Evolutionary conservation across 2,329 filamentous ascomycete genomes (phyloP).

Genomic region (Alternaria brassicae): DNA sequence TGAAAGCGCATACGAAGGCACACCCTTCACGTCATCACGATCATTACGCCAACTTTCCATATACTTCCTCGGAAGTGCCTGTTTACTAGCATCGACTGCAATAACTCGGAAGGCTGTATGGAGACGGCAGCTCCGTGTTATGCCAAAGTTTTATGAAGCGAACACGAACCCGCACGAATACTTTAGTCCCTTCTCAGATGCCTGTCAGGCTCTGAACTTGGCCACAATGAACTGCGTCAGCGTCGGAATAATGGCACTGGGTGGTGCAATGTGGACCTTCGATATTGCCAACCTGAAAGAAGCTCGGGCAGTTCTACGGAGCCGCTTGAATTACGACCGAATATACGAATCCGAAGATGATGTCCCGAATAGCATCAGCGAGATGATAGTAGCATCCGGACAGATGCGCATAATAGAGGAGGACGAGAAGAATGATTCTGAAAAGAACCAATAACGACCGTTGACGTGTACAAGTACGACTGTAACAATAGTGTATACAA

Average conservation of each 20-base stretch:
- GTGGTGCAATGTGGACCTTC: conserved; percentile 77
- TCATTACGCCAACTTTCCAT: conserved; percentile 70
- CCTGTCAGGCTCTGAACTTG: conserved; percentile 80
- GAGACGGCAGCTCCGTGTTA: conserved; percentile 66
- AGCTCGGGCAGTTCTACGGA: conserved; percentile 66
- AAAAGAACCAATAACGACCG: conserved; percentile 23
- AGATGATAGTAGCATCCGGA: conserved; percentile 51
- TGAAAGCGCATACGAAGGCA: conserved; percentile 35
- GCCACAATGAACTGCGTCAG: conserved; percentile 86
- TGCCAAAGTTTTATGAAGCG: conserved; percentile 76
- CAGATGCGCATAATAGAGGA: conserved; percentile 49
- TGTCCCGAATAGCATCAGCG: conserved; percentile 33
- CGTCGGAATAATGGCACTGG: conserved; percentile 75
- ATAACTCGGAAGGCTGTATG: conserved; percentile 69
- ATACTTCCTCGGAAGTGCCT: conserved; percentile 76
- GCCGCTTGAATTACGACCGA: conserved; percentile 62
- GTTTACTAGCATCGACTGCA: conserved; percentile 74
- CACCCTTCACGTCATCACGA: conserved; percentile 56
- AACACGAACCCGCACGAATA: conserved; percentile 57
- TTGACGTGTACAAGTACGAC: conserved; percentile 21
- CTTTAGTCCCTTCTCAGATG: conserved; percentile 73
- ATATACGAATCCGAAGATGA: conserved; percentile 56
- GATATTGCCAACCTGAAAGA: conserved; percentile 67
- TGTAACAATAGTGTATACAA: conserved; percentile 36
- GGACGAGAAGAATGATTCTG: conserved; percentile 14